Evolutionary conservation across 352 stramenopile species (phyloP).

Genomic region (Phytophthora cajani): DNA sequence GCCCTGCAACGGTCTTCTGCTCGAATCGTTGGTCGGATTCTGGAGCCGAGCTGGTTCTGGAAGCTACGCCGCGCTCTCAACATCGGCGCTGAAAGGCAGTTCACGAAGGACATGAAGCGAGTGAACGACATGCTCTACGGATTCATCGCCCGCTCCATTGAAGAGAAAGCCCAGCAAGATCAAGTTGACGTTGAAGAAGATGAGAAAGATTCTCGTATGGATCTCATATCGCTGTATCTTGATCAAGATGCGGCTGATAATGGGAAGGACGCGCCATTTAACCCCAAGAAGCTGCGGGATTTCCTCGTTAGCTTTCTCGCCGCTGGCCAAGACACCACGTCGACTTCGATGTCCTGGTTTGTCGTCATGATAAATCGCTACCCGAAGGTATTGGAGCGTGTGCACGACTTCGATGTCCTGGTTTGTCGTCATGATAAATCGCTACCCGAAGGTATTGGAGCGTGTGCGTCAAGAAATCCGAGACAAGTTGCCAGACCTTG

Average conservation of each 20-base stretch:
- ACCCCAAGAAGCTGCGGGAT: slow-evolving; percentile 63
- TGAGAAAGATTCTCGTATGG: slow-evolving; percentile 12
- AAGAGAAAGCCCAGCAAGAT: slow-evolving; percentile 8
- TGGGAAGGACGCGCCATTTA: slow-evolving; percentile 16
- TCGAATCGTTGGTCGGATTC: slow-evolving; percentile 38
- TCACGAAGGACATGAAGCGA: slow-evolving; percentile 22
- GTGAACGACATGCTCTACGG: slow-evolving; percentile 28
- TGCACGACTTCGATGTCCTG: slow-evolving; percentile 60
- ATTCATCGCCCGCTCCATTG: slow-evolving; percentile 27
- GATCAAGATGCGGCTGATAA: slow-evolving; percentile 34
- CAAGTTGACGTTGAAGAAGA: slow-evolving; percentile 3
- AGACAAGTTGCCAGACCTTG: slow-evolving; percentile 53
- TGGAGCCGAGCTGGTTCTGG: slow-evolving; percentile 54
- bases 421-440: slow-evolving; percentile 72
- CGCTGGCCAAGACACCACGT: slow-evolving; percentile 72
- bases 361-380: slow-evolving; percentile 68
- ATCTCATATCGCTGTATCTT: slow-evolving; percentile 56
- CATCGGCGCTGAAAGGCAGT: slow-evolving; percentile 21
- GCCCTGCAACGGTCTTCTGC: slow-evolving; percentile 27
- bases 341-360: slow-evolving; percentile 65
- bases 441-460: slow-evolving; percentile 46
- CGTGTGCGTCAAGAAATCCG: slow-evolving; percentile 45
- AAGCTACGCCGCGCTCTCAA: slow-evolving; percentile 30
- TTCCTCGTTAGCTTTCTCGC: slow-evolving; percentile 78
- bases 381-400: slow-evolving; percentile 41